These are phyloP conservation scores for Hydnum rufescens DNA, from an alignment of 768 basidiomycete genomes.

Conservation along the genomic window DNA sequence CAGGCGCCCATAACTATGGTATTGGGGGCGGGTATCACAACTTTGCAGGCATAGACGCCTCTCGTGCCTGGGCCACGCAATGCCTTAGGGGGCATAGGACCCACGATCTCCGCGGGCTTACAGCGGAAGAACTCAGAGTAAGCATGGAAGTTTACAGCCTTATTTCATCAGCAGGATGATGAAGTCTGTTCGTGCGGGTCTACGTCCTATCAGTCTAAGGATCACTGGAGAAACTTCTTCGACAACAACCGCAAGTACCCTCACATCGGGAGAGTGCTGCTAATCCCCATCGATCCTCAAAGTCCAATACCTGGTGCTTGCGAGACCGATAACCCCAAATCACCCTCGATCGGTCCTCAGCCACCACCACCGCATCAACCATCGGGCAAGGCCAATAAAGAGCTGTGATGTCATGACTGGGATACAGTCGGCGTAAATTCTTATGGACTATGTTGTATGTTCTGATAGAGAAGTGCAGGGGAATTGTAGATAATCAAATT, in stretches of 20 bases:
- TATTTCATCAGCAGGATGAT: background rate
- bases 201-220: constrained; percentile 17
- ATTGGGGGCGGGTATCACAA: constrained; percentile 43
- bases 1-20: constrained; percentile 56
- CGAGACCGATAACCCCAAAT: constrained; percentile 1
- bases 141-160: background rate
- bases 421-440: too few relatives aligned
- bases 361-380: too few relatives aligned
- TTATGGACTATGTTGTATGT: too few relatives aligned
- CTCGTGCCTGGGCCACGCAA: constrained; percentile 80
- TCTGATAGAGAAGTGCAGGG: too few relatives aligned
- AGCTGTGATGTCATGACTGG: too few relatives aligned
- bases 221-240: constrained; percentile 87
- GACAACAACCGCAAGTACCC: constrained; percentile 57
- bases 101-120: constrained; percentile 73
- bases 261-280: constrained; percentile 49
- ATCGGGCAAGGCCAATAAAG: too few relatives aligned
- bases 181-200: background rate
- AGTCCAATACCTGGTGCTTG: constrained; percentile 8
- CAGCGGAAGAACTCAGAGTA: constrained; percentile 36
- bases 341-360: background rate
- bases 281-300: constrained; percentile 14
- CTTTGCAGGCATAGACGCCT: constrained; percentile 65
- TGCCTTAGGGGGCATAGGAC: constrained; percentile 84
- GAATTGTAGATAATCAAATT: too few relatives aligned